phyloP scores from a whole-genome alignment of 108 stramenopile species.

The Bacterosira constricta region DNA sequence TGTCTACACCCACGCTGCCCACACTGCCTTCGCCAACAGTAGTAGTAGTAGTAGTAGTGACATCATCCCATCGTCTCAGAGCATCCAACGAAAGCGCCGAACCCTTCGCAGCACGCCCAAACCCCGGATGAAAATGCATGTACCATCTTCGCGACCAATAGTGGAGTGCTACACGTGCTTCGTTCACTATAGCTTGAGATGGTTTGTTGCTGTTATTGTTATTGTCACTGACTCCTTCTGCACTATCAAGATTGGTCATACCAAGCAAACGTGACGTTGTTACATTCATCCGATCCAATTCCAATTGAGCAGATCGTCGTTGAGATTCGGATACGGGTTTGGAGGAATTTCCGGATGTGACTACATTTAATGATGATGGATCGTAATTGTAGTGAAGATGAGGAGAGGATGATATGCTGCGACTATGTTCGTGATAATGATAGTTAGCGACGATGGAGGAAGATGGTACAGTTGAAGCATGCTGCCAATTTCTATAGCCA shows the following conservation, averaged over 20 bases:
- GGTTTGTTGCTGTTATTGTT: background rate
- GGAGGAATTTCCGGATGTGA: too few relatives aligned
- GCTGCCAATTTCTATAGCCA: too few relatives aligned
- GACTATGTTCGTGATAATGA: too few relatives aligned
- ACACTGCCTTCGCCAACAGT: background rate
- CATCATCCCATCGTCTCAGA: constrained; percentile 7
- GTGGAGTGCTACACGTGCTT: constrained; percentile 29
- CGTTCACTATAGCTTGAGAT: constrained; percentile 38
- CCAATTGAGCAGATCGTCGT: constrained; percentile 35
- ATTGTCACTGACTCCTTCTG: background rate
- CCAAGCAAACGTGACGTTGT: constrained; percentile 46
- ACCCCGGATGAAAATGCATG: constrained; percentile 52
- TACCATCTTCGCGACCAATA: constrained; percentile 52
- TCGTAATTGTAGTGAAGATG: too few relatives aligned
- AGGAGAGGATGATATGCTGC: too few relatives aligned
- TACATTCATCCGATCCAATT: constrained; percentile 40
- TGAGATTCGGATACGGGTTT: constrained; percentile 38
- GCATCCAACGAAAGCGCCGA: constrained; percentile 30
- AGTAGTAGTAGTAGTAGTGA: background rate
- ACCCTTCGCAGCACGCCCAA: constrained; percentile 49
- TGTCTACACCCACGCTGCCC: background rate
- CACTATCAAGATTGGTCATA: background rate
- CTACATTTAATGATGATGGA: too few relatives aligned
- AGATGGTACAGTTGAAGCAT: too few relatives aligned
- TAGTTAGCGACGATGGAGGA: too few relatives aligned